These are phyloP conservation scores for Sphenostylis stenocarpa DNA, from an alignment of 306 rosid species.

Conservation along the genomic window DNA sequence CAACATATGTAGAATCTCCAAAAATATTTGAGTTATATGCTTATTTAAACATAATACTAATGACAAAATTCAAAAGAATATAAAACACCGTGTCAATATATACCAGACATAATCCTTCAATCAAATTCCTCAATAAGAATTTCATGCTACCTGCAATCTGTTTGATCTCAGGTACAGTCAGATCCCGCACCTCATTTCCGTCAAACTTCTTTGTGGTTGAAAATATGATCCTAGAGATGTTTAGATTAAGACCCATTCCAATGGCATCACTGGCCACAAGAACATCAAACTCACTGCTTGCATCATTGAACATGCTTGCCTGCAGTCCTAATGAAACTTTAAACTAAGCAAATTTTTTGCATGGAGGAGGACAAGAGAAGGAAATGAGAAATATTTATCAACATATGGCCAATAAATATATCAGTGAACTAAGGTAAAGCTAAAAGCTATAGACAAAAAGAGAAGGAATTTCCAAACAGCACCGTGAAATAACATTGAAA, in stretches of 20 bases:
- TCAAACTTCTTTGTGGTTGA: constrained; percentile 85
- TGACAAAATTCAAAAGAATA: constrained; percentile 1
- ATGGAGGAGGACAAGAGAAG: constrained; percentile 12
- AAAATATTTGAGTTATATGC: not conserved
- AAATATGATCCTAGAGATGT: constrained; percentile 93
- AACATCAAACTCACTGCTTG: constrained; percentile 86
- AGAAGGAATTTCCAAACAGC: constrained; percentile 15
- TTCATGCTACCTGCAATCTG: constrained; percentile 82
- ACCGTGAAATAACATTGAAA: not conserved
- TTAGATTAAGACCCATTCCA: constrained; percentile 98
- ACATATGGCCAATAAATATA: not conserved
- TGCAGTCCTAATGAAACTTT: constrained; percentile 64
- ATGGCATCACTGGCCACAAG: constrained; percentile 98
- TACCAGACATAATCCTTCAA: constrained; percentile 5
- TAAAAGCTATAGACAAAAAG: not conserved
- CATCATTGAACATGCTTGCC: constrained; percentile 91
- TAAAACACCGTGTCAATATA: constrained; percentile 13
- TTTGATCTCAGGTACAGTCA: constrained; percentile 79
- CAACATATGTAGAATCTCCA: not conserved
- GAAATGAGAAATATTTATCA: constrained; percentile 29
- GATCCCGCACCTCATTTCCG: constrained; percentile 71
- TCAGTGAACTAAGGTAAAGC: constrained; percentile 18
- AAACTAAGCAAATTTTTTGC: constrained; percentile 40
- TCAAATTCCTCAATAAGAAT: constrained; percentile 22
- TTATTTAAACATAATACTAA: not conserved